Conservation (phyloP, 1,139 yeast genomes). For the Wickerhamomyces sp. region DNA sequence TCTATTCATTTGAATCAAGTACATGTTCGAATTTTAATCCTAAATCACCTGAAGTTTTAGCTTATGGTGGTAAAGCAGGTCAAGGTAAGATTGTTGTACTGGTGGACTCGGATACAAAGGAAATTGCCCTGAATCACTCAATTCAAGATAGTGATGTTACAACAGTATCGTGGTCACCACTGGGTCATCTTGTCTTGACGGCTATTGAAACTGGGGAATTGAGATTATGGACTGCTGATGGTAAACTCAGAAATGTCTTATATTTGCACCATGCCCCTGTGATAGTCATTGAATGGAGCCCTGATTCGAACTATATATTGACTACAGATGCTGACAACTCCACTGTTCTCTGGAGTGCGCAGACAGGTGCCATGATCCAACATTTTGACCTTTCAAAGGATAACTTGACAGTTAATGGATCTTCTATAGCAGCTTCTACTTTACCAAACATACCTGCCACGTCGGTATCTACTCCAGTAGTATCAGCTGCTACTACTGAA, state of each 20-base stretch:
- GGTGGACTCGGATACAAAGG: slow-evolving; percentile 5
- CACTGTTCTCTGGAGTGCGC: slow-evolving; percentile 51
- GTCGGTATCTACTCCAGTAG: not conserved
- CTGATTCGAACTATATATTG: slow-evolving; percentile 32
- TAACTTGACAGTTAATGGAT: not conserved
- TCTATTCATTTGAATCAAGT: slow-evolving; percentile 29
- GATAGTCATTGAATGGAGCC: slow-evolving; percentile 46
- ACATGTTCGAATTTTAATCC: slow-evolving; percentile 40
- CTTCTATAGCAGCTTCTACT: not conserved
- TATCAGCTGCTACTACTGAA: not conserved
- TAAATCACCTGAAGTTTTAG: slow-evolving; percentile 26
- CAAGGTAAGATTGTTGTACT: slow-evolving; percentile 31
- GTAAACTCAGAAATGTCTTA: slow-evolving; percentile 57
- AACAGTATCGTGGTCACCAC: slow-evolving; percentile 59
- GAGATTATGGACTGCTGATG: slow-evolving; percentile 65
- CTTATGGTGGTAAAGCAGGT: slow-evolving; percentile 38
- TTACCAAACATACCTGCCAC: not conserved
- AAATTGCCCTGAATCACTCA: slow-evolving; percentile 8
- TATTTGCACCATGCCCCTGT: slow-evolving; percentile 52
- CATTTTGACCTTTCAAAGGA: slow-evolving; percentile 31
- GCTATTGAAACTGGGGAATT: slow-evolving; percentile 62
- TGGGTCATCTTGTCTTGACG: slow-evolving; percentile 53
- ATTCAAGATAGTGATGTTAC: slow-evolving; percentile 28
- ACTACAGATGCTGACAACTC: slow-evolving; percentile 33
- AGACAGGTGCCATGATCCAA: slow-evolving; percentile 44